Evolutionary conservation across 768 basidiomycete species (phyloP).

Genomic region (Calvatia gigantea): DNA sequence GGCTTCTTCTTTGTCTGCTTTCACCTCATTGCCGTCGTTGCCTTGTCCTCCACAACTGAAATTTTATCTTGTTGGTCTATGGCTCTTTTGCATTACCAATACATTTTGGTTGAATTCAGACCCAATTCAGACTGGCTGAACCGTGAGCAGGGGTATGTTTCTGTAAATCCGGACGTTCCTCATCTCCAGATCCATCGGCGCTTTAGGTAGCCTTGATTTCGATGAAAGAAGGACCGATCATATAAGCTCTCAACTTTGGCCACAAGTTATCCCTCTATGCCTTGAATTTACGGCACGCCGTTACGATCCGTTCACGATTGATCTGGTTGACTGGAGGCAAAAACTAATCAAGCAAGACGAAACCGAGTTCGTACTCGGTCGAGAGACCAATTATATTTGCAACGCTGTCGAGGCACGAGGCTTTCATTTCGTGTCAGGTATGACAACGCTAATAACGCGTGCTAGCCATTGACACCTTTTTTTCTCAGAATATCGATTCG

Average conservation of each 20-base stretch:
- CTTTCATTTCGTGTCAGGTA: conserved; percentile 29
- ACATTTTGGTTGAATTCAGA: neutral
- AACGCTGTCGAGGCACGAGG: conserved; percentile 32
- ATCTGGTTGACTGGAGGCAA: conserved; percentile 15
- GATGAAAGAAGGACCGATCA: conserved; percentile 11
- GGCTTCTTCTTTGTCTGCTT: neutral
- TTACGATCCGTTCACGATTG: conserved; percentile 9
- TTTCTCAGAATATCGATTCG: conserved; percentile 21
- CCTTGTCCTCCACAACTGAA: neutral
- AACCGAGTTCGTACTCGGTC: conserved; percentile 23
- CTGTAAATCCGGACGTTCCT: neutral
- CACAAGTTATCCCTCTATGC: conserved; percentile 5
- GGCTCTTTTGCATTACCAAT: conserved; percentile 1
- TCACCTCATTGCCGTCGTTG: conserved; percentile 4
- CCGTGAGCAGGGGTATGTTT: neutral
- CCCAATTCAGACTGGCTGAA: neutral
- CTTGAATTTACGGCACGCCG: conserved; percentile 11
- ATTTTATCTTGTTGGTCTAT: neutral
- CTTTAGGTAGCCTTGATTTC: neutral
- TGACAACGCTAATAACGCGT: conserved; percentile 33
- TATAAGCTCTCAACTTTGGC: conserved; percentile 10
- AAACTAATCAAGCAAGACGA: conserved; percentile 25
- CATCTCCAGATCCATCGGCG: conserved; percentile 9
- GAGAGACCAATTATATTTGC: conserved; percentile 13
- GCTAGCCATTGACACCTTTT: conserved; percentile 30